phyloP scores from a whole-genome alignment of 2,329 filamentous ascomycete species.

The Claviceps purpurea region DNA sequence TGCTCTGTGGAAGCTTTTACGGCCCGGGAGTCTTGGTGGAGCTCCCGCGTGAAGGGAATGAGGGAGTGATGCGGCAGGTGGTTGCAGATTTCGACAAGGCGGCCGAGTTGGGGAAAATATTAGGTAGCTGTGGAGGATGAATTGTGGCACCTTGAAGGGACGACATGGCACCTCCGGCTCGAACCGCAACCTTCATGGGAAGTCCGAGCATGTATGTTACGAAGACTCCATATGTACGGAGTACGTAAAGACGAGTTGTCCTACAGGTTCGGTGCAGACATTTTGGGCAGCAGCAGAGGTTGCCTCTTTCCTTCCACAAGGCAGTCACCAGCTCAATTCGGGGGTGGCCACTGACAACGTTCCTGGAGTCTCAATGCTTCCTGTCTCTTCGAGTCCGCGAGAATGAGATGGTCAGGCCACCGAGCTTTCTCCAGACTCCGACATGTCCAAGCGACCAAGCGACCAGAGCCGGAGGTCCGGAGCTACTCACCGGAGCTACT shows the following conservation, averaged over 20 bases:
- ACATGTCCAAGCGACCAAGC: background rate
- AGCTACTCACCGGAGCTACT: no score
- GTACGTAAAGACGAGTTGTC: no score
- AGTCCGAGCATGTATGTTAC: background rate
- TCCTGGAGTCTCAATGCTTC: no score
- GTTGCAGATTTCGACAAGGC: constrained; percentile 8
- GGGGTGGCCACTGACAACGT: no score
- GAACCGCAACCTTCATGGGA: background rate
- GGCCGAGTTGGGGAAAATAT: background rate
- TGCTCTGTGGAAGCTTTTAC: constrained; percentile 12
- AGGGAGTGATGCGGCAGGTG: constrained; percentile 1
- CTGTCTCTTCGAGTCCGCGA: no score
- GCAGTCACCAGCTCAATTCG: no score
- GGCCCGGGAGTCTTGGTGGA: constrained; percentile 10
- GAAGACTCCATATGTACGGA: background rate
- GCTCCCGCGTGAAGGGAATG: constrained; percentile 5
- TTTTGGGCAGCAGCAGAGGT: no score
- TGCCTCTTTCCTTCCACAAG: no score
- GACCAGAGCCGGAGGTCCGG: no score
- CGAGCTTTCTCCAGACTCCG: background rate
- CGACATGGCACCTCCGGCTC: background rate
- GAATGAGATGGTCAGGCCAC: background rate
- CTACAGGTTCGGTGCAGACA: no score
- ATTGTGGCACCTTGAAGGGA: background rate
- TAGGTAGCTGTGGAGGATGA: background rate